These are phyloP conservation scores for Ophiostoma pallidulum DNA, from an alignment of 2,329 filamentous ascomycete genomes.

Conservation along the genomic window DNA sequence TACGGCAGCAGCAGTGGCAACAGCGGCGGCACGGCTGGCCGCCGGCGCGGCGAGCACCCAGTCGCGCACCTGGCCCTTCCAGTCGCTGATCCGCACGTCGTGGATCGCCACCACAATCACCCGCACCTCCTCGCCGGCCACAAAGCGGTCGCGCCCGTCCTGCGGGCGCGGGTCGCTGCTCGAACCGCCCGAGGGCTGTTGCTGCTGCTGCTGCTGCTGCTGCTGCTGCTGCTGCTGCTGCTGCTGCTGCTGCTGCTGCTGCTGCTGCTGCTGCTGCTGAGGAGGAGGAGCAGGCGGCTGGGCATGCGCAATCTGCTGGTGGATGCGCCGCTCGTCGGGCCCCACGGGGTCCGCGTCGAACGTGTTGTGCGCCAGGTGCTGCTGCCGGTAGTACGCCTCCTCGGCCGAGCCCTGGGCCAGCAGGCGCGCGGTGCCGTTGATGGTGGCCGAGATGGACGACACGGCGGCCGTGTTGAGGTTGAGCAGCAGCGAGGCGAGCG, in stretches of 20 bases:
- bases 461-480: constrained; percentile 87
- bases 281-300: constrained; percentile 17
- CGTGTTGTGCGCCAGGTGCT: constrained; percentile 87
- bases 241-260: too few relatives aligned
- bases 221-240: constrained; percentile 25
- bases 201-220: background rate
- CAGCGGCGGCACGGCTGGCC: background rate
- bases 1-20: constrained; percentile 13
- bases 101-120: constrained; percentile 80
- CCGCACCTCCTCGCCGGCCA: constrained; percentile 72
- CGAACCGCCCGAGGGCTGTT: too few relatives aligned
- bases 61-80: constrained; percentile 88
- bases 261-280: too few relatives aligned
- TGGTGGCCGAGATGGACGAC: constrained; percentile 82
- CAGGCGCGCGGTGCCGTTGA: constrained; percentile 77
- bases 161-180: constrained; percentile 27
- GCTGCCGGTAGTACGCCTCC: constrained; percentile 72
- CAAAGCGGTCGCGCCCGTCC: constrained; percentile 54
- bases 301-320: constrained; percentile 22
- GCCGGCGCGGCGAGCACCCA: constrained; percentile 41
- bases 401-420: constrained; percentile 66
- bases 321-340: constrained; percentile 30
- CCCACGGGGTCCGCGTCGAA: constrained; percentile 49
- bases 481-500: constrained; percentile 71
- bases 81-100: constrained; percentile 83